Percentiles rank a stretch among this genome's conserved stretches.
These are phyloP conservation scores for Brassica hybrid DNA, from an alignment of 441 rosid genomes.

Conservation along the genomic window DNA sequence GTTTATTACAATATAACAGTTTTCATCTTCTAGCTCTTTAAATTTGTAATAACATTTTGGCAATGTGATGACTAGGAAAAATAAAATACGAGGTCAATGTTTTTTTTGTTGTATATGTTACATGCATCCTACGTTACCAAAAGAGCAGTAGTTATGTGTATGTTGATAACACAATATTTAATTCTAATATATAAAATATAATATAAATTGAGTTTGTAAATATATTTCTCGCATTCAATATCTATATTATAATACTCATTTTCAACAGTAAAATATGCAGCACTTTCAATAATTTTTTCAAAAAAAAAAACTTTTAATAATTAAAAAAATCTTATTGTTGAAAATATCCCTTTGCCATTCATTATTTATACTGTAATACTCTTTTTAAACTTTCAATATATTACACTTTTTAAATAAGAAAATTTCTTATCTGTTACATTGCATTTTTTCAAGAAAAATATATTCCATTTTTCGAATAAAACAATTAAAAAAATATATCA, in stretches of 20 bases:
- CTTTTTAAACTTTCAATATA: neutral
- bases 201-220: neutral
- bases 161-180: too few species aligned
- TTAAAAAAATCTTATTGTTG: too few species aligned
- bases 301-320: neutral
- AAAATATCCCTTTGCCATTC: neutral
- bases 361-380: neutral
- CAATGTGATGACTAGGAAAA: neutral
- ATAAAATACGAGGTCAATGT: neutral
- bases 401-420: neutral
- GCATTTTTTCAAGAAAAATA: neutral
- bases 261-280: neutral
- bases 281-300: too few species aligned
- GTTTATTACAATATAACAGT: neutral
- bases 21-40: neutral
- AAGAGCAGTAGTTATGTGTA: neutral
- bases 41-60: neutral
- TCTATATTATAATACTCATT: neutral
- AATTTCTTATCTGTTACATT: too few species aligned
- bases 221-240: neutral
- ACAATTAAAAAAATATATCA: neutral
- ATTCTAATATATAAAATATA: too few species aligned
- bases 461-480: neutral
- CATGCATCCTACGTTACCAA: neutral
- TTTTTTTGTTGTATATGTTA: neutral